Evolutionary conservation across 768 basidiomycete genomes (phyloP).

Genomic region (Boletus rufocinnamomeus): DNA sequence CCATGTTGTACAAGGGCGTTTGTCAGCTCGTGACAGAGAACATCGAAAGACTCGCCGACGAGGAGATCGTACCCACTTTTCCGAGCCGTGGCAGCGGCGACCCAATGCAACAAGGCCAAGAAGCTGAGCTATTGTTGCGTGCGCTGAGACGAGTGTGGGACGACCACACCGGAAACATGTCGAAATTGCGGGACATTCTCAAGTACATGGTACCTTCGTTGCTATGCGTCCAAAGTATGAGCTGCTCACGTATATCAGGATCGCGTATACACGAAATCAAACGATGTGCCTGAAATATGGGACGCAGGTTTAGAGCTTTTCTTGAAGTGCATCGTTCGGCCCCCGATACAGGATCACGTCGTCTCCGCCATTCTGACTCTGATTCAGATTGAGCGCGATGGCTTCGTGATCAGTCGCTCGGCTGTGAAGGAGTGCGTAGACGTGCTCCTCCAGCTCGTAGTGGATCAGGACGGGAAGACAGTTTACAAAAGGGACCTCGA

Average conservation of each 20-base stretch:
- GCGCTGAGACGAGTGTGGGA: conserved; percentile 88
- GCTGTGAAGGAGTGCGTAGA: conserved; percentile 88
- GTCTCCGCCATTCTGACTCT: conserved; percentile 81
- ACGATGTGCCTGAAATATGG: conserved; percentile 77
- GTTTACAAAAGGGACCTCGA: conserved; percentile 87
- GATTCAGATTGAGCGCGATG: conserved; percentile 89
- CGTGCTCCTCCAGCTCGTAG: conserved; percentile 70
- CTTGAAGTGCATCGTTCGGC: conserved; percentile 72
- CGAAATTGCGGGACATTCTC: conserved; percentile 83
- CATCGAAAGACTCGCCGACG: conserved; percentile 73
- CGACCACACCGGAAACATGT: conserved; percentile 88
- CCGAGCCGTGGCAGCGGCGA: conserved; percentile 70
- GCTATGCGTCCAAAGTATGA: neutral
- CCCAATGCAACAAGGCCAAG: conserved; percentile 72
- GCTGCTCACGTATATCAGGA: conserved; percentile 57
- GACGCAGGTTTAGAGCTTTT: conserved; percentile 85
- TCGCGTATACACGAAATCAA: conserved; percentile 77
- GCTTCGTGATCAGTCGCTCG: conserved; percentile 88
- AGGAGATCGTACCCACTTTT: conserved; percentile 80
- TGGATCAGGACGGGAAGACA: conserved; percentile 49
- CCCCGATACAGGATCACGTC: conserved; percentile 83
- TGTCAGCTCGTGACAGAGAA: conserved; percentile 78
- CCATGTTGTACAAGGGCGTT: conserved; percentile 85
- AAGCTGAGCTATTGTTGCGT: conserved; percentile 84
- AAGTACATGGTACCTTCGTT: conserved; percentile 84